A percentile compares a stretch with the other conserved stretches of the same genome.
Evolutionary conservation across 1,284 basidiomycete genomes (phyloP).

Genomic region (Schizophyllum amplum): DNA sequence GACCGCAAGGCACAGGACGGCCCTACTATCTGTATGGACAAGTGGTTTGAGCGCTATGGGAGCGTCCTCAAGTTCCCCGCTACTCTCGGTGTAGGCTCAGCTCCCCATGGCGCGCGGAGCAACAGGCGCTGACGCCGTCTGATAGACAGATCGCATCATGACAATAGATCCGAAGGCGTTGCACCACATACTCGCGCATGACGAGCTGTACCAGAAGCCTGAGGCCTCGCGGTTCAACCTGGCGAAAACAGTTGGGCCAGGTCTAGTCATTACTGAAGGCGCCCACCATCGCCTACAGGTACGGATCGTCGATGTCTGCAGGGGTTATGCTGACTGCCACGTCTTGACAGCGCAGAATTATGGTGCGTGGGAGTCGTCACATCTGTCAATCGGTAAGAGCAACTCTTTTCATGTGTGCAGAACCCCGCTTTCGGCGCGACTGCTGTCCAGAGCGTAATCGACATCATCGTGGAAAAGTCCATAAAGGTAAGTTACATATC

Average conservation of each 20-base stretch:
- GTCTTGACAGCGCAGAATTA: conserved; percentile 3
- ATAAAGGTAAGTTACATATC: not conserved
- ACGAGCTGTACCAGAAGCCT: conserved; percentile 5
- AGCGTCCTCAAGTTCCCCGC: not conserved
- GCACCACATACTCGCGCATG: conserved; percentile 6
- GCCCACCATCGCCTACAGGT: conserved; percentile 5
- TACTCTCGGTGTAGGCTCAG: not conserved
- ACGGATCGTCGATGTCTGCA: not conserved
- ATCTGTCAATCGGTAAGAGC: too few species aligned
- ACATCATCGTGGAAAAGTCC: conserved; percentile 8
- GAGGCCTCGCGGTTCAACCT: not conserved
- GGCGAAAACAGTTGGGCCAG: conserved; percentile 3
- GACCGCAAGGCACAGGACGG: not conserved
- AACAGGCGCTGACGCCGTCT: not conserved
- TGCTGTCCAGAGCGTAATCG: conserved; percentile 6
- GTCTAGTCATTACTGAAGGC: conserved; percentile 3
- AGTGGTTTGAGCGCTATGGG: not conserved
- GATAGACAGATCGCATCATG: not conserved
- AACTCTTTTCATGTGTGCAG: not conserved
- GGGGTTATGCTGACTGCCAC: too few species aligned
- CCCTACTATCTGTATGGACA: not conserved
- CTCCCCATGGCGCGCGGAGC: not conserved
- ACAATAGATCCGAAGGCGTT: conserved; percentile 9
- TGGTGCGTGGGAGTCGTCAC: not conserved
- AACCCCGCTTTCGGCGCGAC: conserved; percentile 8